Evolutionary conservation across 1,139 yeast genomes (phyloP), one percentile per base, ranked within the genome.

Genomic region (Zygosaccharomyces sapae): DNA sequence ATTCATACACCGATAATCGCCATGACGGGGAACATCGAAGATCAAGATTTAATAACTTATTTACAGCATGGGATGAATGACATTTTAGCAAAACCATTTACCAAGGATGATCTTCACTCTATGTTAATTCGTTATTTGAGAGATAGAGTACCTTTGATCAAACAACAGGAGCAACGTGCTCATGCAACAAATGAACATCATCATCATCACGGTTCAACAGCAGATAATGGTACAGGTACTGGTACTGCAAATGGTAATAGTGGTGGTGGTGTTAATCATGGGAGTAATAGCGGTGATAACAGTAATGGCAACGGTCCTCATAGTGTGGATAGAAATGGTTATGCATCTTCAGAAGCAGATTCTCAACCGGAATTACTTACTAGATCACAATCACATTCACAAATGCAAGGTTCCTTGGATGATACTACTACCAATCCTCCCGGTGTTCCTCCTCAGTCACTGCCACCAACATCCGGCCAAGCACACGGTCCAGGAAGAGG

Each of bases 51-150:
- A 49, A 85, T 85, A 41, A 83, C 86, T 1, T 89, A 88, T 64
- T 71, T 86, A 50, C 86, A 84, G 55, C 89, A 87, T 61, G 97
- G 96, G 3, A 87, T 90, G 89, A 83, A 87, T 47, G 96, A 88
- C 67, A 86, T 89, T 43, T 71, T 90, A 57, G 95, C 96, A 2
- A 89, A 89, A 65, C 97, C 97, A 0, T 90, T 90, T 64, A 84
- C 94, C 4, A 86, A 85, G 62, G 89, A 83, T 55, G 95, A 87
- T 63, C 72, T 89, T 48, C 86, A 83, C 62, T 74, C 81, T 47
- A 85, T 86, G 62, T 69, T 87, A 49, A 80, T 85, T 52, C 83
- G 87, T 61, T 89, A 87, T 63, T 67, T 84, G 49, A 65, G 61
- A 38, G 58, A 65, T 33, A 61, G 72, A 45, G 58, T 67, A 2